Conservation (phyloP, 1,284 basidiomycete species). For the Ustanciosporium gigantosporum region DNA sequence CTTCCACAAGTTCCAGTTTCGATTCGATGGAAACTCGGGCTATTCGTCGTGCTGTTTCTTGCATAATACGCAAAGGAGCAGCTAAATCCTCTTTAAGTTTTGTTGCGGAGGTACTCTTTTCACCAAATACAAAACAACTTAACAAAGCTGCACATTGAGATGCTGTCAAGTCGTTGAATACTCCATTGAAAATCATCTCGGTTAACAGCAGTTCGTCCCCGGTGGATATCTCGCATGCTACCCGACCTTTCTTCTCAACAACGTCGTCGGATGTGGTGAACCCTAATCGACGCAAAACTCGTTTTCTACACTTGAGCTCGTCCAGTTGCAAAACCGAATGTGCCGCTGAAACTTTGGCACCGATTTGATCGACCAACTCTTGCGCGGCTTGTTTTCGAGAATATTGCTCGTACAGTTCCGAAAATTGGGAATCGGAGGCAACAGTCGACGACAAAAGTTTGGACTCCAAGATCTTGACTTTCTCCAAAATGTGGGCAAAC, state of each 20-base stretch:
- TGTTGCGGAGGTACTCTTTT: conserved; percentile 68
- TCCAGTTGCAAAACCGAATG: conserved; percentile 93
- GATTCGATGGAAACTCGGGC: conserved; percentile 93
- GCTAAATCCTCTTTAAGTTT: conserved; percentile 91
- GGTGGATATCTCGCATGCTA: conserved; percentile 96
- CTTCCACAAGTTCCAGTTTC: conserved; percentile 83
- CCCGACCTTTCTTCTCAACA: conserved; percentile 95
- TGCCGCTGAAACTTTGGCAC: conserved; percentile 82
- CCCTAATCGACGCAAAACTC: conserved; percentile 85
- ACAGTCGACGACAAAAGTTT: conserved; percentile 36
- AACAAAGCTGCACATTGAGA: conserved; percentile 90
- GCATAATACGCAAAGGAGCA: conserved; percentile 86
- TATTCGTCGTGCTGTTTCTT: conserved; percentile 90
- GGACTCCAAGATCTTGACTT: conserved; percentile 49
- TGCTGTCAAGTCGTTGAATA: conserved; percentile 85
- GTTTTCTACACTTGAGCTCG: conserved; percentile 93
- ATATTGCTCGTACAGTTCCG: conserved; percentile 77
- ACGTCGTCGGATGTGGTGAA: conserved; percentile 89
- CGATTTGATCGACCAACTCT: conserved; percentile 74
- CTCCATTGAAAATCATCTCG: conserved; percentile 95
- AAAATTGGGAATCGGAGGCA: conserved; percentile 69
- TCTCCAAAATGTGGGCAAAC: conserved; percentile 73
- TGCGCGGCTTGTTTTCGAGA: conserved; percentile 75
- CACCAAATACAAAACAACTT: conserved; percentile 94
- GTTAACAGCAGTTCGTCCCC: conserved; percentile 96